These are phyloP conservation scores for Moesziomyces globuligerus DNA, from an alignment of 1,284 basidiomycete species.

Conservation along the genomic window DNA sequence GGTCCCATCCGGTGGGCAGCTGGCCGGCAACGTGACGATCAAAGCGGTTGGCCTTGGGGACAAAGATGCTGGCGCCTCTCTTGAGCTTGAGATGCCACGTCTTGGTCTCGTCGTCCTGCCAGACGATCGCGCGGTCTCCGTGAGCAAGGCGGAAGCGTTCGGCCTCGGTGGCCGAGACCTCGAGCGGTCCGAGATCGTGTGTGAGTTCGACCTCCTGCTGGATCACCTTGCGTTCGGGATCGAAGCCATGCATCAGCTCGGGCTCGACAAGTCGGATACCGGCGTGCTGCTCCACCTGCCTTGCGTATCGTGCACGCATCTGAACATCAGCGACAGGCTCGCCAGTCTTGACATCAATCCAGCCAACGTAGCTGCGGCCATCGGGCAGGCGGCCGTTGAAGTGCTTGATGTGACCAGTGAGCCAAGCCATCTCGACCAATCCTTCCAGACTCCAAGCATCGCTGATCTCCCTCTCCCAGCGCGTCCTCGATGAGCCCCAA, in stretches of 20 bases:
- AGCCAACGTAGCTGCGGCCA: constrained; percentile 87
- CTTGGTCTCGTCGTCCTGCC: constrained; percentile 85
- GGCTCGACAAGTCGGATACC: constrained; percentile 97
- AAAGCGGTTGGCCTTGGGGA: constrained; percentile 95
- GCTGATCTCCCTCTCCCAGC: constrained; percentile 78
- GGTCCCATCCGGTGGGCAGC: constrained; percentile 97
- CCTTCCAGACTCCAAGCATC: constrained; percentile 77
- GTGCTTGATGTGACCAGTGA: constrained; percentile 98
- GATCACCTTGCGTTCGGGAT: constrained; percentile 96
- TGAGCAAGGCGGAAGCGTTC: constrained; percentile 96
- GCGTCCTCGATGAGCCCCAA: constrained; percentile 96
- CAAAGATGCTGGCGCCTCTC: constrained; percentile 91
- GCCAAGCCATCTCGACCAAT: constrained; percentile 99
- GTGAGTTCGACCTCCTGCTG: constrained; percentile 95
- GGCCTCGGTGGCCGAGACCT: constrained; percentile 89
- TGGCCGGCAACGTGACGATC: constrained; percentile 94
- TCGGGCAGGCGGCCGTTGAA: constrained; percentile 91
- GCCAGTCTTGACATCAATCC: constrained; percentile 93
- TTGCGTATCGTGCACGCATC: constrained; percentile 90
- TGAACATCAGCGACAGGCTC: constrained; percentile 99
- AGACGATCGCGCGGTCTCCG: constrained; percentile 93
- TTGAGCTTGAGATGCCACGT: constrained; percentile 95
- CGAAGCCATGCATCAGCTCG: constrained; percentile 95
- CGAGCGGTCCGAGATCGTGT: constrained; percentile 95
- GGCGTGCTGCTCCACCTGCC: constrained; percentile 89